A percentile compares a stretch with the other conserved stretches of the same genome.
Conservation (phyloP, 345 rosid species). For the Eucalyptus albens region DNA sequence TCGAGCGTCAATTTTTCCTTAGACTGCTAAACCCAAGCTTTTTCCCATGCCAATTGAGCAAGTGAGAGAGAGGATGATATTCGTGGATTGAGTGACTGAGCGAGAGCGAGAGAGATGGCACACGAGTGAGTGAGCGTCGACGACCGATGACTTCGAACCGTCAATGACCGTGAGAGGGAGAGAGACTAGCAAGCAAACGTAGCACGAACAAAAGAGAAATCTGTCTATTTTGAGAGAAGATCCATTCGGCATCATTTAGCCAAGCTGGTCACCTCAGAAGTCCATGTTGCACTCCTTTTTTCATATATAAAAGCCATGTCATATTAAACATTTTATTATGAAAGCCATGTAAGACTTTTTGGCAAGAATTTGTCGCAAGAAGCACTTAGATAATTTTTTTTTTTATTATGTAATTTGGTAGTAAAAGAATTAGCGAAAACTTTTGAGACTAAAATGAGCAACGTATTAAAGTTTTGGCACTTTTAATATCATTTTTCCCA, state of each 20-base stretch:
- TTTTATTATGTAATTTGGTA: too few species aligned
- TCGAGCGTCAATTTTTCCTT: background rate
- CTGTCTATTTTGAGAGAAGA: background rate
- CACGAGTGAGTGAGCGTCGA: background rate
- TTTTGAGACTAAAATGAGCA: too few species aligned
- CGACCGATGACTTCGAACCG: background rate
- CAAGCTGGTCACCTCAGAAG: background rate
- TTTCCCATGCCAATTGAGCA: background rate
- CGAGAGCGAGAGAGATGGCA: background rate
- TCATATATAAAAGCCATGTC: background rate
- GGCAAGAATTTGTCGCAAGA: background rate
- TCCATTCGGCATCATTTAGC: background rate
- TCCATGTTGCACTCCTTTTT: background rate
- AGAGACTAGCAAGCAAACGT: background rate
- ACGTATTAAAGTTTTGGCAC: background rate
- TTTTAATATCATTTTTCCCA: background rate
- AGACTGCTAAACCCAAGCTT: background rate
- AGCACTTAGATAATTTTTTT: accelerated
- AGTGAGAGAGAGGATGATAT: background rate
- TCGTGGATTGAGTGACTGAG: background rate
- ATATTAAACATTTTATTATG: background rate
- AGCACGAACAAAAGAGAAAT: background rate
- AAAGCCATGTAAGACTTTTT: background rate
- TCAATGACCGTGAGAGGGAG: background rate
- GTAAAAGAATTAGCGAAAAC: accelerated